Evolutionary conservation across 2,329 filamentous ascomycete species (phyloP), one percentile per base, ranked within the genome.

Genomic region (Lachnellula cervina): DNA sequence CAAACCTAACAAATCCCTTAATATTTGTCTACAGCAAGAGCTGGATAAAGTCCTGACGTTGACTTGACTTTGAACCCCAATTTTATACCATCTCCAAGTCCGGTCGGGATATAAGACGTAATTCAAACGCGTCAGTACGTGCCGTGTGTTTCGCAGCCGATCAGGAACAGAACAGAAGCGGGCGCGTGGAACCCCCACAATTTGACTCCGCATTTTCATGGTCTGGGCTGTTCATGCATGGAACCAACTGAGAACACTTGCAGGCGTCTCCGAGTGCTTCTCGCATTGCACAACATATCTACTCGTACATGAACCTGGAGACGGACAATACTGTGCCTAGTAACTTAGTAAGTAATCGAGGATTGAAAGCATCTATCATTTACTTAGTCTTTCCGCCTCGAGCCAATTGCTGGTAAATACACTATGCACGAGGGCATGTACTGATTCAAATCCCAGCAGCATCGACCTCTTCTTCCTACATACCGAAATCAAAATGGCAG

Each of bases 401-500:
- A 32, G 28, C 28, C 28, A 32, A 32, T 32, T 32, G 4, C 28
- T 11, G 25, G 28, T 32, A 32, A 11, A 32, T 32, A 32, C 28
- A 32, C 28, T 8, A 28, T 28, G 25, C 8, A 9, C 44, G 9
- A 28, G 44, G 34, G 14, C 13, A 16, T 14, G 6, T 46, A 21
- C 23, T 46, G 23, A 46, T 16, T 17, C 44, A 17, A 13, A 9
- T 34, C 11, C 23, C 44, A 25, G 34, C 23, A 46, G 44, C 16
- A 17, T 17, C 16, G n/a, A 40, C n/a, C 37, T 16, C 28, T 40
- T 40, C 37, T 40, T 9, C 25, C 5, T 16, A 32, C 14, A 13
- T 34, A 16, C 19, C 11, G 19, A 13, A 21, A 32, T 40, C 52
- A 54, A 19, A 38, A 64, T 64, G 62, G 60, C 62, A 44, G 58